phyloP scores from a whole-genome alignment of 148 eudicot species.

The Agrostemma githago region DNA sequence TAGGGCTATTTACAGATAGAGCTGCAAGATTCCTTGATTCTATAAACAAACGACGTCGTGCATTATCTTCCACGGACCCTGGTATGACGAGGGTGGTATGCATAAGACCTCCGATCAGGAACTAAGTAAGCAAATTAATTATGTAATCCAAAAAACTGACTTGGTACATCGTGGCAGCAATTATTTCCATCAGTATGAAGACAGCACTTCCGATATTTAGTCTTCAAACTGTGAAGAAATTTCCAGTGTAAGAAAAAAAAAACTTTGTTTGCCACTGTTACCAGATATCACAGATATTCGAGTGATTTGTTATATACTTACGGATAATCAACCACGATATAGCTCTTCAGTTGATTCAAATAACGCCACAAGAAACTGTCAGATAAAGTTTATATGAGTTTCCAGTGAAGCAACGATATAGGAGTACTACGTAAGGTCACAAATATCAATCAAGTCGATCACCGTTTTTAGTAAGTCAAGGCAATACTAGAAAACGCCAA shows the following conservation, averaged over 20 bases:
- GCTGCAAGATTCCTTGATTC: slow-evolving; percentile 36
- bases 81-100: neutral
- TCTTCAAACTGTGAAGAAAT: slow-evolving; percentile 18
- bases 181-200: slow-evolving; percentile 17
- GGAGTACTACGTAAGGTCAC: neutral
- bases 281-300: neutral
- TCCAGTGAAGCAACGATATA: neutral
- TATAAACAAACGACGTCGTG: slow-evolving; percentile 22
- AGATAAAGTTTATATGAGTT: slow-evolving; percentile 6
- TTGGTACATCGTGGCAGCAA: slow-evolving; percentile 18
- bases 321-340: slow-evolving; percentile 17
- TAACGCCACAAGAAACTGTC: slow-evolving; percentile 28
- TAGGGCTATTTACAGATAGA: slow-evolving; percentile 12
- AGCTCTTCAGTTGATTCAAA: slow-evolving; percentile 24
- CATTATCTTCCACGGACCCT: slow-evolving; percentile 16
- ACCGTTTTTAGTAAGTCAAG: neutral
- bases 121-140: neutral
- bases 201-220: slow-evolving; percentile 19
- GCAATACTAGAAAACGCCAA: neutral
- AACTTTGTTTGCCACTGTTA: neutral
- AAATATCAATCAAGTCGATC: too few species aligned
- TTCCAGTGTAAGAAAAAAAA: slow-evolving; percentile 7
- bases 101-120: neutral
- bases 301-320: slow-evolving; percentile 16
- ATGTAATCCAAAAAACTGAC: slow-evolving; percentile 19